Evolutionary conservation across 1,139 yeast genomes (phyloP).

Genomic region (Groenewaldozyma sp.): DNA sequence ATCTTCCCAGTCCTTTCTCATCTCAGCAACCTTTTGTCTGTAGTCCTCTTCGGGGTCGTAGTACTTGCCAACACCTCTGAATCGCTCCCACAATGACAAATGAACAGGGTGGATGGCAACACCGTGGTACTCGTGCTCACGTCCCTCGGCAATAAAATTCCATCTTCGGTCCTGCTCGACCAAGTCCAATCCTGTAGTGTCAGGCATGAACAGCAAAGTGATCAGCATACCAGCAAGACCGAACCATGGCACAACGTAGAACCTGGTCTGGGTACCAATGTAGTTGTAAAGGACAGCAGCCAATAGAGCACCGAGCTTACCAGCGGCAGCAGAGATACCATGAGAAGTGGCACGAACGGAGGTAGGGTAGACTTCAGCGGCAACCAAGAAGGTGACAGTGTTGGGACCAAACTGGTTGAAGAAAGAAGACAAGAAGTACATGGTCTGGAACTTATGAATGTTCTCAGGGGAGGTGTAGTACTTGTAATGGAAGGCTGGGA

Average conservation of each 20-base stretch:
- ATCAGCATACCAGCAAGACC: slow-evolving; percentile 31
- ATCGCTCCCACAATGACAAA: slow-evolving; percentile 30
- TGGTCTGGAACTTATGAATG: slow-evolving; percentile 46
- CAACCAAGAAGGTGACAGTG: slow-evolving; percentile 88
- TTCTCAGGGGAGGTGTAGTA: slow-evolving; percentile 38
- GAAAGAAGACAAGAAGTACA: slow-evolving; percentile 55
- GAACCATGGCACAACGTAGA: slow-evolving; percentile 33
- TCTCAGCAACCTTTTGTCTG: slow-evolving; percentile 31
- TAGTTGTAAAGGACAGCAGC: slow-evolving; percentile 59
- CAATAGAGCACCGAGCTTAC: slow-evolving; percentile 94
- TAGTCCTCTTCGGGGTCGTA: slow-evolving; percentile 32
- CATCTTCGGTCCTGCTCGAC: slow-evolving; percentile 33
- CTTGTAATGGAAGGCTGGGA: slow-evolving; percentile 55
- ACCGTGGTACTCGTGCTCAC: slow-evolving; percentile 31
- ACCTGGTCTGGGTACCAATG: slow-evolving; percentile 27
- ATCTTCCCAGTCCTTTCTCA: slow-evolving; percentile 31
- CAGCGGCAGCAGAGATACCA: slow-evolving; percentile 92
- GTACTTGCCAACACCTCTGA: slow-evolving; percentile 28
- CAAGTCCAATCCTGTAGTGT: slow-evolving; percentile 31
- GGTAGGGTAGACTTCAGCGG: slow-evolving; percentile 97
- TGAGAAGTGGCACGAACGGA: slow-evolving; percentile 97
- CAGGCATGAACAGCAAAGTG: slow-evolving; percentile 30
- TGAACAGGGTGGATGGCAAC: slow-evolving; percentile 31
- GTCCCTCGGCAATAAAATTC: slow-evolving; percentile 28
- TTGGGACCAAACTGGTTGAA: slow-evolving; percentile 79